Conservation (phyloP, 164 flowering plant genomes). For the Tinospora cordifolia region DNA sequence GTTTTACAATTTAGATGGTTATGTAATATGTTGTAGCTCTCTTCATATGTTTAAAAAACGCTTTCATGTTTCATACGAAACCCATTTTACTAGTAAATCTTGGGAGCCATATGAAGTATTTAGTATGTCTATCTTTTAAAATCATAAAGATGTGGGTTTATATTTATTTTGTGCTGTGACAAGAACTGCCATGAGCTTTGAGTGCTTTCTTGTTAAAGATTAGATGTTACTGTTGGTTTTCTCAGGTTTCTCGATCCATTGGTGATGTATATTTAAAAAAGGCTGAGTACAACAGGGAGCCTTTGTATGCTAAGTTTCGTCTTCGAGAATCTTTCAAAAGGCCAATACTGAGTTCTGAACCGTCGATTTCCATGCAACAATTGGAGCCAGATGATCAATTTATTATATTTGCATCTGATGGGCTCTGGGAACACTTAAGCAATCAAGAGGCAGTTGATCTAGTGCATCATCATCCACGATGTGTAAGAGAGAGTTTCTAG, state of each 20-base stretch:
- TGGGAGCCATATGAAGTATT: neutral
- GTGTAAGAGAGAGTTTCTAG: slow-evolving; percentile 33
- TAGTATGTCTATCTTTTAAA: neutral
- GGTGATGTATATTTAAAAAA: slow-evolving; percentile 70
- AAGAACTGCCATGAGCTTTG: neutral
- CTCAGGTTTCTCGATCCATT: slow-evolving; percentile 67
- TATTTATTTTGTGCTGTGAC: neutral
- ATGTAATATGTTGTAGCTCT: too few species aligned
- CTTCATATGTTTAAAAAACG: too few species aligned
- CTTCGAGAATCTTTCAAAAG: slow-evolving; percentile 60
- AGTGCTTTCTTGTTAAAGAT: slow-evolving; percentile 1
- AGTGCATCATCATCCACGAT: slow-evolving; percentile 59
- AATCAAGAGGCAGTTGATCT: slow-evolving; percentile 76
- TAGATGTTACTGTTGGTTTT: neutral
- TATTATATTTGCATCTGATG: slow-evolving; percentile 77
- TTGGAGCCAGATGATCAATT: slow-evolving; percentile 69
- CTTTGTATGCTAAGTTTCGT: slow-evolving; percentile 56
- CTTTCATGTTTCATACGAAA: neutral
- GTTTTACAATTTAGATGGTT: too few species aligned
- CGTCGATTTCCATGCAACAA: slow-evolving; percentile 49
- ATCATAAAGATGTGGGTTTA: neutral
- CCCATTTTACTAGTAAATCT: neutral
- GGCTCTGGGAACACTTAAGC: slow-evolving; percentile 79
- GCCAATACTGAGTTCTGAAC: slow-evolving; percentile 70
- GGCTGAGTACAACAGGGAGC: slow-evolving; percentile 77